These are phyloP conservation scores for Scopulariopsis brevicaulis DNA, from an alignment of 2,329 filamentous ascomycete genomes.

Conservation along the genomic window DNA sequence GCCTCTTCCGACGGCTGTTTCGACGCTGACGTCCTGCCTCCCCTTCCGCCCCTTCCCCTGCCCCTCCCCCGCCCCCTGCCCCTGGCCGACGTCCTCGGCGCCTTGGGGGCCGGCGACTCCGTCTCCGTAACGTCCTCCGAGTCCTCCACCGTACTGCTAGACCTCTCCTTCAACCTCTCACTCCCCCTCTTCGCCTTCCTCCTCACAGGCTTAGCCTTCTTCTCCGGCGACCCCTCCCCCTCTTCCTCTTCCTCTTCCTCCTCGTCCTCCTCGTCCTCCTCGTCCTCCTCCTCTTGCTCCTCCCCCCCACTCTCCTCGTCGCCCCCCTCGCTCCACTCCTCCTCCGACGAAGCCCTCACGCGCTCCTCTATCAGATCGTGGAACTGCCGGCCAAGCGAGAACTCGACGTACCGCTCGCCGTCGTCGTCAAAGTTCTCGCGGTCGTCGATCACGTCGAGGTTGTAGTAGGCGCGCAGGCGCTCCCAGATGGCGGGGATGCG, in stretches of 20 bases:
- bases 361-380: constrained; percentile 26
- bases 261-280: constrained; percentile 23
- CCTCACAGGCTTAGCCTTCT: constrained; percentile 4
- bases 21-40: constrained; percentile 17
- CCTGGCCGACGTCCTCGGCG: constrained; percentile 22
- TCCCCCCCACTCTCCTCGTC: constrained; percentile 13
- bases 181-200: constrained; percentile 14
- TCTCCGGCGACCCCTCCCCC: constrained; percentile 5
- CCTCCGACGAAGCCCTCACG: constrained; percentile 10
- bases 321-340: not conserved
- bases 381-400: constrained; percentile 37
- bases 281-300: constrained; percentile 27
- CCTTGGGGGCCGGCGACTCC: constrained; percentile 24
- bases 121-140: constrained; percentile 34
- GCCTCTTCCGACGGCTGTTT: constrained; percentile 17
- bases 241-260: constrained; percentile 6
- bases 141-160: constrained; percentile 31
- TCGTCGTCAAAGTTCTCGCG: constrained; percentile 58
- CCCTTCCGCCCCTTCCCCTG: not conserved
- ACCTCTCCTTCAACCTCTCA: constrained; percentile 11
- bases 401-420: constrained; percentile 53
- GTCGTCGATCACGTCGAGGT: constrained; percentile 77
- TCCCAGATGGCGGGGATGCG: constrained; percentile 85
- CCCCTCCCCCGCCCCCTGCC: constrained; percentile 9
- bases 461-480: constrained; percentile 75